Base-by-base conservation (phyloP, 768 basidiomycete species). In the Naganishia onofrii region DNA sequence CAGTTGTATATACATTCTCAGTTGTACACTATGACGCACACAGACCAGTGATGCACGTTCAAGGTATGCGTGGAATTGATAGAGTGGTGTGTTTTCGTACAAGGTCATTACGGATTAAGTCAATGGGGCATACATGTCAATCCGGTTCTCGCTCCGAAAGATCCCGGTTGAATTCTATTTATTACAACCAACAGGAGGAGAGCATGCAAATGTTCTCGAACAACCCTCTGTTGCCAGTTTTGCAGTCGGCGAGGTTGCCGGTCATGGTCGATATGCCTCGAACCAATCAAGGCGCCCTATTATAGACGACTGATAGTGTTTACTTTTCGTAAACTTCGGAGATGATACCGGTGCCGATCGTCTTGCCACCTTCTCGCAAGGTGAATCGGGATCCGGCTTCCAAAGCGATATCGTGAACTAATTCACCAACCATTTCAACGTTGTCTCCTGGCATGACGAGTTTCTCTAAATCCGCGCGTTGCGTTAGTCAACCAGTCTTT, bases 391-490 rank as follows among this genome's bases (percentile, higher is more conserved):
- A 88, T 65, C 95, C 93, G 72, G 88, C 85, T 82, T 97, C 95
- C 52, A 90, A 86, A 28, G 93, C 93, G 72, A 96, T 88, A 77
- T 94, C 92, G 76, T 88, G 88, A 29, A 89, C 85, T 44, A 97
- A 86, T 31, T 86, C 84, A 79, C 91, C 92, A 67, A 91, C 85
- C 84, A 98, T 88, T 82, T 96, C 93, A 66, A 98, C 89, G 76
- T 95, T 95, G 84, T 98, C 95, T 71, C 95, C 95, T 58, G 95
- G 95, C 92, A 96, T 94, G 74, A 97, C 88, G 88, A 90, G 75
- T 54, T 56, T 66, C 66, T 56, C 71, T 32, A 34, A 19, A 1
- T 51, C 21, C 6, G 3, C 48, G 1, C 48, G 23, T 23, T 23
- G 19, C 23, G 12, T 51, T 51, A 51, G 65, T 67, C 12, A 52